A percentile compares a stretch with the other conserved stretches of the same genome.
phyloP scores from a whole-genome alignment of 2,329 filamentous ascomycete species.

The Arthrobotrys conoides region DNA sequence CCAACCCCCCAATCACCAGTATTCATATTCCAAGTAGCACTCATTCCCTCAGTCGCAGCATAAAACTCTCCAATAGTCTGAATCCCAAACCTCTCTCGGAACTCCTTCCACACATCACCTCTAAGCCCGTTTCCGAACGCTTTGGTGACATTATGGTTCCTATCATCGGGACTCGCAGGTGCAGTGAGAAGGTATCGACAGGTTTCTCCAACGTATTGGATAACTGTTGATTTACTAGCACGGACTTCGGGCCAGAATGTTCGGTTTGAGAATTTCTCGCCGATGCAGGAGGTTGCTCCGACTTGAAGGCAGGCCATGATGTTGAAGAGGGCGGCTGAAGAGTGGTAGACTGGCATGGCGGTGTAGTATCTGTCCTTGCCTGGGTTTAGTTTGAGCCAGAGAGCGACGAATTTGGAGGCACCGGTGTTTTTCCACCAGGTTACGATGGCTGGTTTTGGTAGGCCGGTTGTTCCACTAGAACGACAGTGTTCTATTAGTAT shows the following conservation, averaged over 20 bases:
- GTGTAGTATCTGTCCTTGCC: conserved; percentile 81
- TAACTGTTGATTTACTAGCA: conserved; percentile 78
- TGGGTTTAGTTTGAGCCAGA: conserved; percentile 73
- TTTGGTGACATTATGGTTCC: conserved; percentile 78
- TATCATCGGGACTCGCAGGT: conserved; percentile 77
- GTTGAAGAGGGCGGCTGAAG: conserved; percentile 80
- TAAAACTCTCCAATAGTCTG: conserved; percentile 84
- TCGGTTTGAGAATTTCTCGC: conserved; percentile 82
- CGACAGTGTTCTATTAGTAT: conserved; percentile 1
- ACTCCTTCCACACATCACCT: conserved; percentile 86
- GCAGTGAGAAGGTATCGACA: conserved; percentile 83
- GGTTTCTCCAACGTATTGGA: conserved; percentile 91
- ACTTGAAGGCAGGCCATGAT: conserved; percentile 74
- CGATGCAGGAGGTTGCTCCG: conserved; percentile 79
- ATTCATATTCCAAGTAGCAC: conserved; percentile 79
- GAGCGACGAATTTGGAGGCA: conserved; percentile 71
- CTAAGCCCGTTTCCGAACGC: conserved; percentile 89
- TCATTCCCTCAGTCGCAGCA: conserved; percentile 80
- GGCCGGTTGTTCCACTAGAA: conserved; percentile 79
- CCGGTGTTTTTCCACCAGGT: conserved; percentile 78
- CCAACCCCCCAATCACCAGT: conserved; percentile 81
- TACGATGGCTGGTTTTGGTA: conserved; percentile 84
- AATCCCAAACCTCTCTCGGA: conserved; percentile 85
- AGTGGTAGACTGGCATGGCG: conserved; percentile 91
- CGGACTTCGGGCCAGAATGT: conserved; percentile 83